Base-by-base conservation (phyloP, 495 filamentous ascomycete genomes). In the Tuber calosporum region DNA sequence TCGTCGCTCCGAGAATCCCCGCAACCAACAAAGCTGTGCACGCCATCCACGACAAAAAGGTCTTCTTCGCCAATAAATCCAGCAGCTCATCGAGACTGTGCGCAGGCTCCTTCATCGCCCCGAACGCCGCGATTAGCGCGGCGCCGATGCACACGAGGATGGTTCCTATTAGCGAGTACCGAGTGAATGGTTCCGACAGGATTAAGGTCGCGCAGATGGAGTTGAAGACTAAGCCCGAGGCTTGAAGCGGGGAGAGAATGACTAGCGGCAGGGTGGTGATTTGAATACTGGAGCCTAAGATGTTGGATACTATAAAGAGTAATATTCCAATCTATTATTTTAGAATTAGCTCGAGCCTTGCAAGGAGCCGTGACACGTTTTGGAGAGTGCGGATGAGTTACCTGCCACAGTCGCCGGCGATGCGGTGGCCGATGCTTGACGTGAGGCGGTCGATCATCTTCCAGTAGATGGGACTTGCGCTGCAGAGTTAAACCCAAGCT, bases 191-290 rank as follows among this genome's bases (percentile, higher is more conserved):
- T 84, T 99, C 95, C 43, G 91, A 89, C 43, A 99, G 88, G 79
- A 99, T 93, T 58, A 99, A 84, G 4, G 93, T 94, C 58, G 95
- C 95, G 83, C 95, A 97, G 73, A 97, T 92, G 48, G 94, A 97
- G 84, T 99, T 99, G 85, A 99, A 99, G 41, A 98, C 95, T 41
- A 99, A 86, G 36, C 95, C 95, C 67, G 93, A 96, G 81, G 95
- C 95, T 84, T 99, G 95, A 34, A 99, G 86, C 0, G 95, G 97
- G 41, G 94, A 97, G 30, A 99, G 87, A 19, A 99, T 93, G 5
- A 96, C 96, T 26, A 99, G 86, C 2, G 95, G 95, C 67, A 99
- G 87, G 7, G 93, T 97, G 8, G 95, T 98, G 81, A 99, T 98
- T 81, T 99, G 95, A 74, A 99, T 95, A 5, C 92, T 93, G 82